phyloP scores from a whole-genome alignment of 2,329 filamentous ascomycete genomes.

The Aspergillus persii region DNA sequence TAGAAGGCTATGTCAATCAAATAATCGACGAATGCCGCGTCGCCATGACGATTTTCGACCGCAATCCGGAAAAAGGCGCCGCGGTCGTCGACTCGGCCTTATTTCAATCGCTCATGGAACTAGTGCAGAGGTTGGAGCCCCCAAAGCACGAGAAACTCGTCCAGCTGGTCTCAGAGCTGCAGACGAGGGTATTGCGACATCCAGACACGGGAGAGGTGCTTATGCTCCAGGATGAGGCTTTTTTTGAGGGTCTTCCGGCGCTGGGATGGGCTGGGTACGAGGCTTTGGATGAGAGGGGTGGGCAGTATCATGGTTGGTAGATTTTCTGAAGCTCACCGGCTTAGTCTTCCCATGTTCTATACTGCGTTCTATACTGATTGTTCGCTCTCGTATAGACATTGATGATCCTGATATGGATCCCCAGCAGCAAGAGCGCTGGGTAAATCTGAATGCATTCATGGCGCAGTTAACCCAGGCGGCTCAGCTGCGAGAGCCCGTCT shows the following conservation, averaged over 20 bases:
- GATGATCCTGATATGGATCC: neutral
- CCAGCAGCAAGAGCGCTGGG: conserved; percentile 40
- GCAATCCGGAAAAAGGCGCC: neutral
- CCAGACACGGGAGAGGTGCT: neutral
- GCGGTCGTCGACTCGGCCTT: neutral
- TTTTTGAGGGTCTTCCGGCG: neutral
- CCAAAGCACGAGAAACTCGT: neutral
- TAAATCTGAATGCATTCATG: conserved; percentile 12
- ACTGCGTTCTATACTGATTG: no score
- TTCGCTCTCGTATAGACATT: neutral
- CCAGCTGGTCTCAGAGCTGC: neutral
- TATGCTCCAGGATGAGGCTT: neutral
- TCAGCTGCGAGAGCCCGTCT: conserved; percentile 5
- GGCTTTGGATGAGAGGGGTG: neutral
- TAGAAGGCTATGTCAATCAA: neutral
- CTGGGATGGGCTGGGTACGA: neutral
- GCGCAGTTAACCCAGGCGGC: conserved; percentile 16
- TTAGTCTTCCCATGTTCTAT: no score
- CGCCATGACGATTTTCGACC: neutral
- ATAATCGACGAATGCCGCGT: neutral
- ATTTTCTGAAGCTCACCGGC: neutral
- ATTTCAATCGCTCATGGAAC: neutral
- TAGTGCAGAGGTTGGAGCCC: neutral
- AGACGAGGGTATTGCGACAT: neutral
- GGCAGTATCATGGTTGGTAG: neutral